Evolutionary conservation across 306 rosid species (phyloP).

Genomic region (Inga oerstediana): DNA sequence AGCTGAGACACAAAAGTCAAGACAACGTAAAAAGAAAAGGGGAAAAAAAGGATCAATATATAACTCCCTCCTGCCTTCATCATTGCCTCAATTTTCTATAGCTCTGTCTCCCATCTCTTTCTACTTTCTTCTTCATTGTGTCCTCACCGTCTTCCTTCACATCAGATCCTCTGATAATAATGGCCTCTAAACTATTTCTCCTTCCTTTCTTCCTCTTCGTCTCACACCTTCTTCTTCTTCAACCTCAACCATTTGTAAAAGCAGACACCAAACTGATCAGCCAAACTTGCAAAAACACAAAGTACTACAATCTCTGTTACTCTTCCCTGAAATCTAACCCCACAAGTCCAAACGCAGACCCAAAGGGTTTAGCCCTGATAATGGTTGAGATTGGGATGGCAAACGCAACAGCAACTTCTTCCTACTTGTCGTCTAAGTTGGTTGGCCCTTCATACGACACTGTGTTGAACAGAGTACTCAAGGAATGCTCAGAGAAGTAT

Average conservation of each 20-base stretch:
- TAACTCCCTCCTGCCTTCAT: constrained; percentile 35
- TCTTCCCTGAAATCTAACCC: constrained; percentile 74
- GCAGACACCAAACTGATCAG: constrained; percentile 68
- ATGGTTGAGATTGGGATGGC: constrained; percentile 61
- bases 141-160: neutral
- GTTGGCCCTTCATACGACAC: constrained; percentile 38
- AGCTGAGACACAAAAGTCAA: constrained; percentile 25
- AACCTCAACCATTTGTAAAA: constrained; percentile 2
- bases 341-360: constrained; percentile 59
- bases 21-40: constrained; percentile 20
- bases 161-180: constrained; percentile 14
- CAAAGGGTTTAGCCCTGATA: constrained; percentile 71
- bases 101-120: neutral
- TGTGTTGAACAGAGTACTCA: constrained; percentile 48
- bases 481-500: constrained; percentile 80
- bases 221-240: neutral
- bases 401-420: constrained; percentile 77
- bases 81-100: constrained; percentile 24
- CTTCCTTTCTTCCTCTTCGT: neutral
- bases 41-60: constrained; percentile 3
- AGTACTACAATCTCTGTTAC: constrained; percentile 68
- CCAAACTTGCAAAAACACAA: constrained; percentile 79
- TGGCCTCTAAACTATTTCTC: constrained; percentile 43
- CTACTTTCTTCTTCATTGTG: neutral
- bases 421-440: constrained; percentile 68